Percentiles rank a stretch among this genome's conserved stretches.
Evolutionary conservation across 345 rosid genomes (phyloP).

Genomic region (Populus euphratica): DNA sequence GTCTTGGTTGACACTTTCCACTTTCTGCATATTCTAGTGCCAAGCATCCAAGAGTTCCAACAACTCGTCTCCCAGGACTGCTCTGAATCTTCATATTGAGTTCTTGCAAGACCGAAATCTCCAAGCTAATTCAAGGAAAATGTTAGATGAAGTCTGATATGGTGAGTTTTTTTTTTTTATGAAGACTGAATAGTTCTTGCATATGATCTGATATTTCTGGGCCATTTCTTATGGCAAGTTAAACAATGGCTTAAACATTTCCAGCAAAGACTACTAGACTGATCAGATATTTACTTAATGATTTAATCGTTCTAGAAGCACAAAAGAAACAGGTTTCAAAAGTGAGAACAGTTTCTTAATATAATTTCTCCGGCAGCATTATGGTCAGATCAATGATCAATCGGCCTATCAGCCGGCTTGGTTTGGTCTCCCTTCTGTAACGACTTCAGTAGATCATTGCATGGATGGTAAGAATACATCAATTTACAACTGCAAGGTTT

Average conservation of each 20-base stretch:
- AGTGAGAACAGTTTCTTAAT: no score
- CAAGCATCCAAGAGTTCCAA: slow-evolving; percentile 57
- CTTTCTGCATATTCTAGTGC: slow-evolving; percentile 69
- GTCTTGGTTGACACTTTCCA: slow-evolving; percentile 59
- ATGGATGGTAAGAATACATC: background rate
- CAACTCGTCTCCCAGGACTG: slow-evolving; percentile 50
- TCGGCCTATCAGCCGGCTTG: no score
- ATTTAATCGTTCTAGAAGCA: background rate
- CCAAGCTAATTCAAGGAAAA: slow-evolving; percentile 41
- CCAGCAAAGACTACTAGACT: no score
- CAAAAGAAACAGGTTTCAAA: background rate
- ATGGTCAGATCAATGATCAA: no score
- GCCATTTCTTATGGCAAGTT: background rate
- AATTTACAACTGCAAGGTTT: background rate
- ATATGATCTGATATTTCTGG: background rate
- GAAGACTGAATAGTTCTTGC: background rate
- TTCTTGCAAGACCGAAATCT: slow-evolving; percentile 66
- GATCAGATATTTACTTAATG: background rate
- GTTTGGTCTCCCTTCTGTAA: background rate
- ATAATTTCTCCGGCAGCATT: no score
- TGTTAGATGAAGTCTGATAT: background rate
- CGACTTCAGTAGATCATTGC: background rate
- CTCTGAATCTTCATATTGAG: slow-evolving; percentile 40
- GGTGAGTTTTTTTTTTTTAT: background rate
- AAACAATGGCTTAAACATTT: background rate